A percentile compares a stretch with the other conserved stretches of the same genome.
phyloP scores from a whole-genome alignment of 2,329 filamentous ascomycete species.

The Exophiala oligosperma region DNA sequence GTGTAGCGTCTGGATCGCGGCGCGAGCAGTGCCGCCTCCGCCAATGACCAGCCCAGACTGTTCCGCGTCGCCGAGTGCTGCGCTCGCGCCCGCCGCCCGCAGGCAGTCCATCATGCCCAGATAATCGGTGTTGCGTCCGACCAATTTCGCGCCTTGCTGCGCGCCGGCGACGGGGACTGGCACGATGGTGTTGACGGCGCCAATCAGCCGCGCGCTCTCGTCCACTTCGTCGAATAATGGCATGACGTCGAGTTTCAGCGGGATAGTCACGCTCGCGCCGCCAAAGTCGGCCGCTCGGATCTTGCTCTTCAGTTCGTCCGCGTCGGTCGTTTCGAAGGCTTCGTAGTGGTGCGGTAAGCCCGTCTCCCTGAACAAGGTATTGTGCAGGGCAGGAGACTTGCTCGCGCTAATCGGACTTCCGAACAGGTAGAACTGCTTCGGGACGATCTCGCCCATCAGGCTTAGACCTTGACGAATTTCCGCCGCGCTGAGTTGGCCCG shows the following conservation, averaged over 20 bases:
- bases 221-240: slow-evolving; percentile 76
- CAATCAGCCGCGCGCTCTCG: slow-evolving; percentile 76
- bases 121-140: slow-evolving; percentile 96
- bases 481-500: slow-evolving; percentile 84
- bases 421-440: slow-evolving; percentile 81
- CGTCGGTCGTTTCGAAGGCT: slow-evolving; percentile 70
- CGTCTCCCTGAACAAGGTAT: slow-evolving; percentile 71
- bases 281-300: slow-evolving; percentile 77
- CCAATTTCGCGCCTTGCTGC: slow-evolving; percentile 22
- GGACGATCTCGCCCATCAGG: slow-evolving; percentile 74
- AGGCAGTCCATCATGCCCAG: slow-evolving; percentile 84
- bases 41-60: slow-evolving; percentile 78
- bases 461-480: slow-evolving; percentile 81
- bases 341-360: slow-evolving; percentile 86
- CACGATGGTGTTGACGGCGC: slow-evolving; percentile 92
- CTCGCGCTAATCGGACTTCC: slow-evolving; percentile 81
- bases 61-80: slow-evolving; percentile 36
- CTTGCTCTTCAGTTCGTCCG: slow-evolving; percentile 60
- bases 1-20: slow-evolving; percentile 84
- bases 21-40: slow-evolving; percentile 86
- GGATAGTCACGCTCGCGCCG: slow-evolving; percentile 93
- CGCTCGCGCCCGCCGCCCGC: slow-evolving; percentile 63
- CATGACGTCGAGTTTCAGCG: slow-evolving; percentile 87
- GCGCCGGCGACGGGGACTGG: slow-evolving; percentile 46
- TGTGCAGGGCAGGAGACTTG: slow-evolving; percentile 86